Base-by-base conservation (phyloP, 129 eudicot species). In the Deinandra increscens region DNA sequence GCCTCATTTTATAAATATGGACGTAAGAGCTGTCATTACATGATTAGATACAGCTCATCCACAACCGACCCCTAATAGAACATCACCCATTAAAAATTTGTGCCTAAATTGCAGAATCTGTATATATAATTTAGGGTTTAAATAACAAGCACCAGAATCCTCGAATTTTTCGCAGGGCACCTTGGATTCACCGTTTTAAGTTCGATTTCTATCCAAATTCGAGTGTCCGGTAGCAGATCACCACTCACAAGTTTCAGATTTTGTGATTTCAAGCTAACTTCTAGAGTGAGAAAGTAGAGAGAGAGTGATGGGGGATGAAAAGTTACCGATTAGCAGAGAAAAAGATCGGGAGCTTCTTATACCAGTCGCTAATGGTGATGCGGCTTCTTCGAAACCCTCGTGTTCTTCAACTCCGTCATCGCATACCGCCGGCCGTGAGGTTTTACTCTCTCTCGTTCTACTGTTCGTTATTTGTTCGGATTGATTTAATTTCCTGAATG, bases 321-420 rank as follows among this genome's bases (percentile, higher is more conserved):
- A 82, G 71, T 79, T 72, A 12, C 64, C 81, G 14, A 74, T 76
- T 13, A 84, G 78, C 74, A 75, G 83, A 60, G 88, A 86, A 4
- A 86, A 89, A 88, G 97, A 91, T 88, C 88, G 91, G 6, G 97
- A 91, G 75, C 87, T 91, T 67, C 87, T 91, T 13, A 80, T 91
- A n/a, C 94, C 97, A 0, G 96, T 91, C 4, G 83, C 94, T 31
- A 84, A 81, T 69, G 60, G 85, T 45, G 54, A 69, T 74, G 54
- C 80, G 14, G 67, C 70, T 55, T 69, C 95, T 37, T 76, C 85
- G 49, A 85, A 90, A 58, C 83, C 86, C 55, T 81, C 89, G 49
- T 66, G 68, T 66, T 73, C 97, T 33, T 73, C 81, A 22, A 15
- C 79, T 68, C 75, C 87, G 33, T 83, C 91, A 1, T 82, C 84